Evolutionary conservation across 768 basidiomycete genomes (phyloP), one percentile per base, ranked within the genome.

Genomic region (Suillus luteus): DNA sequence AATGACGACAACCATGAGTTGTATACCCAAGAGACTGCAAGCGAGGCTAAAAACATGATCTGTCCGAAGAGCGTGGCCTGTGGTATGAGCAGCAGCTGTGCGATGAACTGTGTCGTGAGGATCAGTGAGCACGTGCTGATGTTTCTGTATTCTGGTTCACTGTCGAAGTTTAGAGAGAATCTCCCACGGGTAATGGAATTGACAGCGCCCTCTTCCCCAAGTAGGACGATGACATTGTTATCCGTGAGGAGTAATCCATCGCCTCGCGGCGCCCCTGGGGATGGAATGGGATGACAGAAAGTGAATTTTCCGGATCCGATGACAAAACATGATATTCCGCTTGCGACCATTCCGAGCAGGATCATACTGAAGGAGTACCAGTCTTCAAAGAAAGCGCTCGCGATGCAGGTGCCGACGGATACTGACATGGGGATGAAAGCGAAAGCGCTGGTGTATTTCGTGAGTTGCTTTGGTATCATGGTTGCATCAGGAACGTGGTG

Each of bases 301-400:
- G 62, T 35, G 57, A 78, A 67, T 6, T 64, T 62, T 37, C 75
- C 76, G 4, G 74, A 76, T 22, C 77, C 76, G 22, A 77, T 74
- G n/a, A 73, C 68, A 24, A 72, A 63, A 44, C 75, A 77, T 48
- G 76, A 66, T 19, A 77, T 59, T 7, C 77, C 76, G 27, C 65
- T 75, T 22, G 72, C 63, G 49, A 78, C 0, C 41, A 74, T 72
- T 4, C 77, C 77, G 46, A 77, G 63, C 14, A 79, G 68, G 62
- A 78, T 78, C 72, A 76, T 61, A 12, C 72, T 60, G 59, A 76
- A 79, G 31, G 66, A 68, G 49, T 64, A 75, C 77, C 77, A 79
- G 37, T 78, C 78, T 1, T 48, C 8, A 22, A 71, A 72, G 27
- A 76, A 43, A 10, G 67, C 78, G 40, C 72, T 75, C 2, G 70